Evolutionary conservation across 768 basidiomycete species (phyloP).

Genomic region (Neoboletus brunneissimus): DNA sequence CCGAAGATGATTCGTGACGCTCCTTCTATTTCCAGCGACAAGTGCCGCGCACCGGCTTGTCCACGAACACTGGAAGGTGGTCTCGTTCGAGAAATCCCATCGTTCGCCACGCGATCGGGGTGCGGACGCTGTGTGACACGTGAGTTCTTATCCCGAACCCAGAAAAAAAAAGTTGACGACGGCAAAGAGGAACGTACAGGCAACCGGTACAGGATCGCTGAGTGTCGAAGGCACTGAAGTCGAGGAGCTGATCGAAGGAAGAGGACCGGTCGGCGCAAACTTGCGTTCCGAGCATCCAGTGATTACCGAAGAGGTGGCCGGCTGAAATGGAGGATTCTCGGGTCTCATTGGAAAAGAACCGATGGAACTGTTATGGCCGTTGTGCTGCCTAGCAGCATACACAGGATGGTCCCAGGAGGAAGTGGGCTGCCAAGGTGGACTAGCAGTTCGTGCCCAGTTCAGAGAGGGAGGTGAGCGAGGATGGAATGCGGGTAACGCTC

Average conservation of each 20-base stretch:
- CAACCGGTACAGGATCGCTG: conserved; percentile 1
- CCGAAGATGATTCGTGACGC: conserved; percentile 21
- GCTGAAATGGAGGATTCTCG: neutral
- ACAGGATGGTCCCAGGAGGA: conserved; percentile 5
- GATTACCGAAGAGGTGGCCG: neutral
- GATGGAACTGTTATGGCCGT: neutral
- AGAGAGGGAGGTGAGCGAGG: neutral
- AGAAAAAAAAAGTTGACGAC: neutral
- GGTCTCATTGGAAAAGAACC: neutral
- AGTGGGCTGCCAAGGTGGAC: neutral
- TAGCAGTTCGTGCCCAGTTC: neutral
- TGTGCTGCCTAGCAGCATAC: neutral
- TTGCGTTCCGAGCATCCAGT: neutral
- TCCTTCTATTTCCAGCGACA: conserved; percentile 18
- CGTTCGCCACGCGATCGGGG: conserved; percentile 10
- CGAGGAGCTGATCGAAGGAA: neutral
- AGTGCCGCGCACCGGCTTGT: conserved; percentile 9
- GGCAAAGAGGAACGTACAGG: conserved; percentile 11
- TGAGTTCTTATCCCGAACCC: neutral
- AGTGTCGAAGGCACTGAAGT: neutral
- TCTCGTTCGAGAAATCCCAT: neutral
- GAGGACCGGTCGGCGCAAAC: neutral
- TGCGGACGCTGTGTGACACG: conserved; percentile 6
- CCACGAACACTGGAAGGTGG: conserved; percentile 25
- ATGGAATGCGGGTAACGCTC: neutral